These are phyloP conservation scores for Marasmius fiardii DNA, from an alignment of 1,284 basidiomycete genomes.

Conservation along the genomic window DNA sequence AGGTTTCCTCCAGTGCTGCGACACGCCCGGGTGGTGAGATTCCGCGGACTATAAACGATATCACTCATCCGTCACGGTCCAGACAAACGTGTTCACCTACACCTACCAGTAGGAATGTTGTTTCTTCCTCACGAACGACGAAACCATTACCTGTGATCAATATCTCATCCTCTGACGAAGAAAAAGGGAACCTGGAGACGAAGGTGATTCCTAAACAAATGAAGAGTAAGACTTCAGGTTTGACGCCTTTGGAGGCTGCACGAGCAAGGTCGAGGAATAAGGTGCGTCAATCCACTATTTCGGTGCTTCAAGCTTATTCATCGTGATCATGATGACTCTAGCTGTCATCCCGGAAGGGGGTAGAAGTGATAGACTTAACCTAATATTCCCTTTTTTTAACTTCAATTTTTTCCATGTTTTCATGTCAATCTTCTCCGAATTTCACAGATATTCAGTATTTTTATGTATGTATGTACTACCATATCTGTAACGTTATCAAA, in stretches of 20 bases:
- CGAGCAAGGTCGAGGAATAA: background rate
- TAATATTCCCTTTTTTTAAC: background rate
- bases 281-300: background rate
- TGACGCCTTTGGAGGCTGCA: background rate
- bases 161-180: background rate
- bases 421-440: background rate
- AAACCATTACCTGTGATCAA: background rate
- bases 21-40: background rate
- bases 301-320: background rate
- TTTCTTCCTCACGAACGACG: background rate
- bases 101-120: constrained; percentile 2
- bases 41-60: constrained; percentile 10
- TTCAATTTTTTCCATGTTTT: background rate
- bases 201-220: background rate
- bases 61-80: constrained; percentile 12
- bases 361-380: constrained; percentile 7
- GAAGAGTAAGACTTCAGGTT: background rate
- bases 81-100: constrained; percentile 8
- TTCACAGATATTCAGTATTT: background rate
- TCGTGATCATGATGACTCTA: no score
- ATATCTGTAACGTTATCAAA: no score
- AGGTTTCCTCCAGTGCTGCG: background rate
- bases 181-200: background rate
- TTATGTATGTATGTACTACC: background rate
- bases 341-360: background rate